Conservation (phyloP, 192 early-diverging fungal species). For the Coemansia sp. region DNA sequence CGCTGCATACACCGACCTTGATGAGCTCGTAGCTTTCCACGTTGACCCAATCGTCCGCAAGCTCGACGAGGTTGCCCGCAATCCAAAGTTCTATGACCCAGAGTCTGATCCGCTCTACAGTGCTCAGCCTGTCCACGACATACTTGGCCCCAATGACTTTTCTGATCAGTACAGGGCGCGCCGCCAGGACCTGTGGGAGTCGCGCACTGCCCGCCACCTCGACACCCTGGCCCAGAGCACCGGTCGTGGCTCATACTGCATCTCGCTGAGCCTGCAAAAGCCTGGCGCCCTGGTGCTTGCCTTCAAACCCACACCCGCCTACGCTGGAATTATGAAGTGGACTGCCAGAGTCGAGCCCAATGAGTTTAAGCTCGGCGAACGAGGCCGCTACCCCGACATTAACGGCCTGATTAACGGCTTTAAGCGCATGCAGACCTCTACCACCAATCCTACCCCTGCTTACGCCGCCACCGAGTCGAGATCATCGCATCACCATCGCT, state of each 20-base stretch:
- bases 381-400: slow-evolving; percentile 61
- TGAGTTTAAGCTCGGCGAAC: slow-evolving; percentile 69
- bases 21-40: slow-evolving; percentile 86
- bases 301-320: slow-evolving; percentile 72
- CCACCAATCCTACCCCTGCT: background rate
- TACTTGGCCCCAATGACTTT: slow-evolving; percentile 23
- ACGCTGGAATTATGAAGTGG: slow-evolving; percentile 60
- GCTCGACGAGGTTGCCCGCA: slow-evolving; percentile 66
- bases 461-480: background rate
- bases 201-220: slow-evolving; percentile 45
- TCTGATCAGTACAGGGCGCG: slow-evolving; percentile 12
- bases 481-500: background rate
- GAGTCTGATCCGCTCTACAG: slow-evolving; percentile 56
- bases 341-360: slow-evolving; percentile 74
- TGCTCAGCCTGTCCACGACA: slow-evolving; percentile 46
- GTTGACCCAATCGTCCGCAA: slow-evolving; percentile 78
- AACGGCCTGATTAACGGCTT: slow-evolving; percentile 71
- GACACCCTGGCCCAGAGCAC: slow-evolving; percentile 56
- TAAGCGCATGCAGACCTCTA: slow-evolving; percentile 60
- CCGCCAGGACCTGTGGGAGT: slow-evolving; percentile 45
- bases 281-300: slow-evolving; percentile 74
- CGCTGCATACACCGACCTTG: slow-evolving; percentile 76
- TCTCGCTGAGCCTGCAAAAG: slow-evolving; percentile 62
- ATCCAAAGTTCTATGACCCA: slow-evolving; percentile 74
- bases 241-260: slow-evolving; percentile 77